Base-by-base conservation (phyloP, 176 grass and related monocot genomes). In the Calamus simplicifolius region DNA sequence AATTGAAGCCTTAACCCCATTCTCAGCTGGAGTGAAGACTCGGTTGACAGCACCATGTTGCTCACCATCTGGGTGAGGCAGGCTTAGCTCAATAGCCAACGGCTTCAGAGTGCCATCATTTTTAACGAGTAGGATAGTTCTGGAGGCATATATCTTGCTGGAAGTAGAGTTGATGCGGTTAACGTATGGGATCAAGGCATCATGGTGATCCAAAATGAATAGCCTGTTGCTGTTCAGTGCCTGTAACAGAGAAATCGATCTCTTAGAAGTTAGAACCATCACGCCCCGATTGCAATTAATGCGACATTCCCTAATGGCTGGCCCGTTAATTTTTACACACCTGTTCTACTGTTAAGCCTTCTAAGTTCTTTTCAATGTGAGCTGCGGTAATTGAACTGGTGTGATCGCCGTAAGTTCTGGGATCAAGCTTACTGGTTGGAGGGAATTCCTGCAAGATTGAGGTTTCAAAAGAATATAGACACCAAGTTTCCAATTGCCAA, bases 171-270 rank as follows among this genome's bases (percentile, higher is more conserved):
- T 96, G 62, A 96, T 51, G 26, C 88, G 74, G 30, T 75, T 63
- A 15, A 96, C 52, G 61, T 78, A 96, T n/a, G 86, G 91, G 71
- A 96, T 90, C 73, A 90, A 63, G 19, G 77, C 60, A 59, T 96
- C 91, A 54, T 96, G 86, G 79, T 96, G 86, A 71, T 95, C 91
- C 53, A 96, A 79, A 63, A 95, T 85, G 71, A 77, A 95, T 1
- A 95, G 49, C 71, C 54, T 81, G 8, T 88, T 85, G 6, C 6
- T 75, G 50, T 58, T 69, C 50, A 88, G 25, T n/a, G 92, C 87
- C 92, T 95, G 80, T 49, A 77, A 4, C 58, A 25, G 27, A 58
- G 21, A 23, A 52, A 51, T 17, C 19, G 49, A 13, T 30, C 26
- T 16, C 13, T 27, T 5, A 16, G n/a, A n/a, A n/a, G n/a, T n/a